Percentiles rank a stretch among this genome's conserved stretches.
phyloP scores from a whole-genome alignment of 2,329 filamentous ascomycete genomes.

The Epichloe coenophiala region DNA sequence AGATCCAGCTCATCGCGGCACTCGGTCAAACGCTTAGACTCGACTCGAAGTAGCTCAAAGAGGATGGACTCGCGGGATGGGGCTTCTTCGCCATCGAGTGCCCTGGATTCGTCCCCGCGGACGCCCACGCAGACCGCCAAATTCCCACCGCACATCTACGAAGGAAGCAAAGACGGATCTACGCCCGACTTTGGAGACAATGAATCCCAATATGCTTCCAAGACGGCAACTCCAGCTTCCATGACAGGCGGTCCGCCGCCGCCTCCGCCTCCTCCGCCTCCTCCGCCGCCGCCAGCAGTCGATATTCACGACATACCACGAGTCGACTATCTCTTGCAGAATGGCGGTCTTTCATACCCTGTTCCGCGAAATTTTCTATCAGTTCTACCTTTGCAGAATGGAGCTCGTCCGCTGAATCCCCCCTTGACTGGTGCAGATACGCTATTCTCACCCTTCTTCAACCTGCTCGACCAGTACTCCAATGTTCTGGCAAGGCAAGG shows the following conservation, averaged over 20 bases:
- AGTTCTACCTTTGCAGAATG: slow-evolving; percentile 43
- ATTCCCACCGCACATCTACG: slow-evolving; percentile 33
- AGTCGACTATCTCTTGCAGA: slow-evolving; percentile 83
- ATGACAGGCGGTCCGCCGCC: slow-evolving; percentile 18
- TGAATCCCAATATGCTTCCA: slow-evolving; percentile 17
- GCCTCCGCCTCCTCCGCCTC: slow-evolving; percentile 34
- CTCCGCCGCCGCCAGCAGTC: slow-evolving; percentile 61
- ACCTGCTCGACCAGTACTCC: slow-evolving; percentile 74
- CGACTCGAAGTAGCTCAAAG: slow-evolving; percentile 18
- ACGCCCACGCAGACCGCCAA: slow-evolving; percentile 44
- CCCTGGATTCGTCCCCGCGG: slow-evolving; percentile 43
- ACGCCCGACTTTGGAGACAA: slow-evolving; percentile 22
- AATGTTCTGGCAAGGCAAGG: slow-evolving; percentile 71
- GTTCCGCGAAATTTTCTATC: slow-evolving; percentile 63
- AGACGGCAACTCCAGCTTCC: slow-evolving; percentile 26
- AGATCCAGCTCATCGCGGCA: slow-evolving; percentile 21
- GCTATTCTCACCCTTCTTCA: slow-evolving; percentile 72
- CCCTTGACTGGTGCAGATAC: slow-evolving; percentile 55
- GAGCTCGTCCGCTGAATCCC: slow-evolving; percentile 47
- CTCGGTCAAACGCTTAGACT: slow-evolving; percentile 24
- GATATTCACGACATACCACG: slow-evolving; percentile 59
- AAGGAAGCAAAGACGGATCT: slow-evolving; percentile 23
- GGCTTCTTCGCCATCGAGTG: slow-evolving; percentile 32
- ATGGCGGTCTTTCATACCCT: slow-evolving; percentile 63
- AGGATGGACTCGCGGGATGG: slow-evolving; percentile 27